Percentiles rank a stretch among this genome's conserved stretches.
These are phyloP conservation scores for Trichosporon ovoides DNA, from an alignment of 1,284 basidiomycete genomes.

Conservation along the genomic window DNA sequence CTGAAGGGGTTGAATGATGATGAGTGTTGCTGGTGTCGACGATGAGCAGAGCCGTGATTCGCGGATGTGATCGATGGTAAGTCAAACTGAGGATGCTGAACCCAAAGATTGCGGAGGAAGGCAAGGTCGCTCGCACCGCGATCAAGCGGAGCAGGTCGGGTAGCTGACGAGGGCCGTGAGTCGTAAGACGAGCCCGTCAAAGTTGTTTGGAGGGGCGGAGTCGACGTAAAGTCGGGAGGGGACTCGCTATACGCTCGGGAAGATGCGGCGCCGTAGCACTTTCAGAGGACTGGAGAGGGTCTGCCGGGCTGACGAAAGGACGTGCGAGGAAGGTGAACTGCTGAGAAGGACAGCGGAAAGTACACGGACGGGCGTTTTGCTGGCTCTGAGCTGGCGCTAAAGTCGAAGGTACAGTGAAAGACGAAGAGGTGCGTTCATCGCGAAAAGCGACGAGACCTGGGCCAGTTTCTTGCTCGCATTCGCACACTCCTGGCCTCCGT, in stretches of 20 bases:
- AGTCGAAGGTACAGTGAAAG: too few species aligned
- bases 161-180: background rate
- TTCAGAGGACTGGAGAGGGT: background rate
- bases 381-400: too few species aligned
- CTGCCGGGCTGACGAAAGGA: background rate
- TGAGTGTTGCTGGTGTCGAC: background rate
- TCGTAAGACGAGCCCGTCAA: background rate
- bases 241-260: background rate
- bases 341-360: too few species aligned
- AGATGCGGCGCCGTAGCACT: conserved; percentile 1
- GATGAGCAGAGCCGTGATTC: too few species aligned
- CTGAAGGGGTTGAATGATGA: background rate
- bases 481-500: too few species aligned
- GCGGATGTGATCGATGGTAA: too few species aligned
- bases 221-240: background rate
- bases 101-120: background rate
- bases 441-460: too few species aligned
- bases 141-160: background rate
- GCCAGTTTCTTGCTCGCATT: too few species aligned
- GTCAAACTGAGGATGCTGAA: background rate
- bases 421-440: too few species aligned
- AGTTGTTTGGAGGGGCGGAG: background rate
- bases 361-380: too few species aligned
- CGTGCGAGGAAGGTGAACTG: background rate
- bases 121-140: too few species aligned